Evolutionary conservation across 129 eudicot genomes (phyloP).

Genomic region (Pittosporum tobira): DNA sequence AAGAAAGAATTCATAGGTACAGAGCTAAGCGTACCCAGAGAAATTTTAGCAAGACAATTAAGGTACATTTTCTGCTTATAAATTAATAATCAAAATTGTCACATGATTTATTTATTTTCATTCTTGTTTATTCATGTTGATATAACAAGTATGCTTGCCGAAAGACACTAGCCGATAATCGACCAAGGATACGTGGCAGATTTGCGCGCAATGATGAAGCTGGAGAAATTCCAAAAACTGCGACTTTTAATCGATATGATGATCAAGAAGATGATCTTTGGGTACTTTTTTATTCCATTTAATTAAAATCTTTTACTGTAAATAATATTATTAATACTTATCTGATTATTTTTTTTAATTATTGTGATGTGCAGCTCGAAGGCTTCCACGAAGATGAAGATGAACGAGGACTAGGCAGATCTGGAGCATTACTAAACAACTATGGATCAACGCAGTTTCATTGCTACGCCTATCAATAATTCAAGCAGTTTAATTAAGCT

Average conservation of each 20-base stretch:
- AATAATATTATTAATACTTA: too few relatives aligned
- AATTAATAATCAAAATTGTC: not conserved
- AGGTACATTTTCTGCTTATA: slow-evolving; percentile 33
- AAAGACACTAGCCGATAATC: slow-evolving; percentile 81
- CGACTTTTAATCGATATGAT: slow-evolving; percentile 39
- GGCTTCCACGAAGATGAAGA: slow-evolving; percentile 42
- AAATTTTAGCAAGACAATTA: slow-evolving; percentile 84
- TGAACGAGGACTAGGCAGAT: slow-evolving; percentile 17
- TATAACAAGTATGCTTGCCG: slow-evolving; percentile 77
- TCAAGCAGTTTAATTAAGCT: not conserved
- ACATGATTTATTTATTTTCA: not conserved
- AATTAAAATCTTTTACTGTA: too few relatives aligned
- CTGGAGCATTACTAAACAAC: slow-evolving; percentile 22
- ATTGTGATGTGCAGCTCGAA: too few relatives aligned
- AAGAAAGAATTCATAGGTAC: slow-evolving; percentile 77
- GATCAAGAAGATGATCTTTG: slow-evolving; percentile 75
- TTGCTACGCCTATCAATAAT: slow-evolving; percentile 27
- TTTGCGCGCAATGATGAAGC: slow-evolving; percentile 81
- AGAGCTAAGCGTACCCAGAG: slow-evolving; percentile 78
- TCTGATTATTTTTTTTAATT: too few relatives aligned
- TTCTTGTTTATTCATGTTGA: not conserved
- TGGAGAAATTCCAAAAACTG: slow-evolving; percentile 48
- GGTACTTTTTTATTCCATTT: too few relatives aligned
- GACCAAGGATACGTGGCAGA: slow-evolving; percentile 90
- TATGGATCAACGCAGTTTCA: slow-evolving; percentile 26